Evolutionary conservation across 192 early-diverging fungal species (phyloP), one percentile per base, ranked within the genome.

Genomic region (Backusella australiensis): DNA sequence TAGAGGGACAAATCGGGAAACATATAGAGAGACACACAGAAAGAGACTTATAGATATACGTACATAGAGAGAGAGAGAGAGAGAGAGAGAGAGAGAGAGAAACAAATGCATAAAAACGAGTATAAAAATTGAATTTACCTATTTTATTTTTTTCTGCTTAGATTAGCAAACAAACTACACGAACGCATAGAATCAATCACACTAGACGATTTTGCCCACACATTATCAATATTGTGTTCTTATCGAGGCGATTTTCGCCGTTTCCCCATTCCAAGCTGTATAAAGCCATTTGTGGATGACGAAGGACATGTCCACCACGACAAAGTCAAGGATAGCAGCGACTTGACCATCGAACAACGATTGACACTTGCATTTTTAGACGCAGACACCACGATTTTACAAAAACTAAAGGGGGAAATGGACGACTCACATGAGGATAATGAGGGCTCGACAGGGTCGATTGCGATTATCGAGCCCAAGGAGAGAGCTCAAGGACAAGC

Each of bases 341-440:
- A 74, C n/a, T 82, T 93, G 78, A 91, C 87, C n/a, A 69, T 92
- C 21, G 90, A 93, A 74, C 91, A 93, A 72, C 82, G 92, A 6
- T 69, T 93, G 14, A 89, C 85, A 34, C 78, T 93, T 42, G 89
- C 88, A 41, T 93, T 91, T 67, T 72, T 93, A 53, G 77, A 87
- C 53, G 85, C 87, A 9, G 92, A 93, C 77, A 75, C 77, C 11
- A 85, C 81, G 38, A 80, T 88, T 11, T 36, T 87, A 69, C 59
- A 77, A 36, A 17, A 44, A 15, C 21, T 77, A 23, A 38, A 29
- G 11, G 15, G 34, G 0, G 9, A 46, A 0, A 44, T 44, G 7
- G 52, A 72, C 42, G 67, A 74, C 23, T n/a, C 23, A 5, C 44
- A 85, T 11, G 69, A 74, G 21, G 85, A 87, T 42, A 68, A 76